Evolutionary conservation across 768 basidiomycete genomes (phyloP).

Genomic region (Pulveroboletus frians): DNA sequence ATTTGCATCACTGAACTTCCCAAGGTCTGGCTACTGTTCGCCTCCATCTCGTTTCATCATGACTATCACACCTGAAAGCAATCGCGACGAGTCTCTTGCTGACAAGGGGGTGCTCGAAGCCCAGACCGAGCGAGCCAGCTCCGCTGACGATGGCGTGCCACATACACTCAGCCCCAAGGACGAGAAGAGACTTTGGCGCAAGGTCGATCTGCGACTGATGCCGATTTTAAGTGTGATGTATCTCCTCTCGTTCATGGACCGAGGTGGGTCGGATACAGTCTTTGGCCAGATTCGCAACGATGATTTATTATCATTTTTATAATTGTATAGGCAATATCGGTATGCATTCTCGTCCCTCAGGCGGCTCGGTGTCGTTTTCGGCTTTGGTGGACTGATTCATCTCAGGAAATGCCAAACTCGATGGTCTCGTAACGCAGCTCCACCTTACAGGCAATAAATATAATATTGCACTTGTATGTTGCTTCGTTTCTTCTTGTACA

Average conservation of each 20-base stretch:
- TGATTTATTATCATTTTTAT: not conserved
- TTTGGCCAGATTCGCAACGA: not conserved
- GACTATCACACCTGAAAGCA: not conserved
- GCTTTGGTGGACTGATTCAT: not conserved
- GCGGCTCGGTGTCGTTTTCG: not conserved
- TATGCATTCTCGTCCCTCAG: conserved; percentile 15
- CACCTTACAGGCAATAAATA: conserved; percentile 54
- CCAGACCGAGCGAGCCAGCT: not conserved
- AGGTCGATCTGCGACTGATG: conserved; percentile 54
- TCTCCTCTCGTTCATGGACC: conserved; percentile 58
- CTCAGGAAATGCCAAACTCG: conserved; percentile 58
- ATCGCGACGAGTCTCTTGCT: not conserved
- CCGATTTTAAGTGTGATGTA: conserved; percentile 58
- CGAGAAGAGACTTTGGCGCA: conserved; percentile 52
- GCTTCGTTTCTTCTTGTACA: not conserved
- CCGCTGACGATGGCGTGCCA: not conserved
- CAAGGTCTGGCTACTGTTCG: not conserved
- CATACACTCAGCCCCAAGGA: conserved; percentile 28
- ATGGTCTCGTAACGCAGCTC: conserved; percentile 55
- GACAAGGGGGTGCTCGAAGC: not conserved
- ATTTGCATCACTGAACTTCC: too few species aligned
- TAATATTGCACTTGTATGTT: conserved; percentile 57
- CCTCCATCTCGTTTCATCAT: not conserved
- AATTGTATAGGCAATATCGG: conserved; percentile 50
- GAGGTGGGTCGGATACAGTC: conserved; percentile 36